phyloP scores from a whole-genome alignment of 345 rosid species.

The Citrus mangshanensis region DNA sequence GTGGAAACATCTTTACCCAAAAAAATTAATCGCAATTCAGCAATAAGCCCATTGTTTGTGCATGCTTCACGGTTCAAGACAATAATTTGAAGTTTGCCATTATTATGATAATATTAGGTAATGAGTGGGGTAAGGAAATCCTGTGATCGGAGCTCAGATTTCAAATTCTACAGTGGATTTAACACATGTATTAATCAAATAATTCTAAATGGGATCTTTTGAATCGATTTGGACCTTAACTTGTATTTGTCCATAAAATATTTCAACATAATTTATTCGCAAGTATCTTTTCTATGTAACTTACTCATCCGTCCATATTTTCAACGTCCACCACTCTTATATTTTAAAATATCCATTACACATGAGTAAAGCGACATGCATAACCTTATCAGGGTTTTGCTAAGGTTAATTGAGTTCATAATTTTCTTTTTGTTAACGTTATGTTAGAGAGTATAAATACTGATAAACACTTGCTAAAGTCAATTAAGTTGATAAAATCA shows the following conservation, averaged over 20 bases:
- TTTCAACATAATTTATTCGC: too few species aligned
- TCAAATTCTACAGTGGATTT: not conserved
- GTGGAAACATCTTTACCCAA: too few species aligned
- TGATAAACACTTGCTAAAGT: too few species aligned
- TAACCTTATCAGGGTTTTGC: not conserved
- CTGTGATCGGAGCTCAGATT: not conserved
- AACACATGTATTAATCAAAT: not conserved
- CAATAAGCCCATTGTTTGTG: not conserved
- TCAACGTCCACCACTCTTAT: too few species aligned
- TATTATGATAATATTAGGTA: too few species aligned
- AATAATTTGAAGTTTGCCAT: too few species aligned
- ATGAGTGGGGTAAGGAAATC: not conserved
- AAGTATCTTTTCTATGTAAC: not conserved
- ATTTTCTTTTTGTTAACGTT: too few species aligned
- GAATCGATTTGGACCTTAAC: not conserved
- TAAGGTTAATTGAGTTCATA: too few species aligned
- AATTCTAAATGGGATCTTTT: not conserved
- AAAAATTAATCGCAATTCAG: not conserved
- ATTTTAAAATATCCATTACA: not conserved
- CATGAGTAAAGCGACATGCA: not conserved
- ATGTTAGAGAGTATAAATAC: too few species aligned
- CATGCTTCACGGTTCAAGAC: not conserved
- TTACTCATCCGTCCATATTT: not conserved
- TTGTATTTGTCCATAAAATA: too few species aligned
- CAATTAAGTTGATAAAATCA: too few species aligned